phyloP scores from a whole-genome alignment of 176 grass and related monocot genomes.

The Eragrostis curvula region DNA sequence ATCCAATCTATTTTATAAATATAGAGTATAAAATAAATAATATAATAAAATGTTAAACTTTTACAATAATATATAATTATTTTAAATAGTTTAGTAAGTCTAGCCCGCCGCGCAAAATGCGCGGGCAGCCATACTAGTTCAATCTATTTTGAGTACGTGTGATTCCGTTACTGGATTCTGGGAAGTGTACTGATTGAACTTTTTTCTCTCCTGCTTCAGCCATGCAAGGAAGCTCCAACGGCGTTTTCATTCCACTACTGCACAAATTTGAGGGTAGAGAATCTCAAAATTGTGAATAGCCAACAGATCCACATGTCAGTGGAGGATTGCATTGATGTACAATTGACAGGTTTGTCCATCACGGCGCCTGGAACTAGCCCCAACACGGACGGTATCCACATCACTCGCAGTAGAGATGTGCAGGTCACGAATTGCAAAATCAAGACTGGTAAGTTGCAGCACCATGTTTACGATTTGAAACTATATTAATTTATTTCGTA shows the following conservation, averaged over 20 bases:
- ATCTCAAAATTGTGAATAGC: conserved; percentile 35
- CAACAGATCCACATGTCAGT: conserved; percentile 59
- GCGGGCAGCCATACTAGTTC: too few species aligned
- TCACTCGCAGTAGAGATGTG: conserved; percentile 32
- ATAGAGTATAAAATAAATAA: too few species aligned
- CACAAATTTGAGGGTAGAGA: conserved; percentile 2
- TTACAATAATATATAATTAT: too few species aligned
- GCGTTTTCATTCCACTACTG: conserved; percentile 40
- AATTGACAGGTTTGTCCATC: conserved; percentile 14
- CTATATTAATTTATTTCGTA: not conserved
- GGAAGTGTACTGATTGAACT: not conserved
- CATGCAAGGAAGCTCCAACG: conserved; percentile 75
- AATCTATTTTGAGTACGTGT: not conserved
- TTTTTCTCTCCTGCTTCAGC: conserved; percentile 28
- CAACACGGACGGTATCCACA: conserved; percentile 59
- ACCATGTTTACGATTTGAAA: not conserved
- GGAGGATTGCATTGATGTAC: conserved; percentile 36
- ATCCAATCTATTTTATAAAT: too few species aligned
- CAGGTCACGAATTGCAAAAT: conserved; percentile 41
- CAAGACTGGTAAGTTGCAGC: conserved; percentile 31
- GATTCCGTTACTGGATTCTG: not conserved
- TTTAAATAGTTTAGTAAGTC: too few species aligned
- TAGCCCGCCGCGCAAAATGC: too few species aligned
- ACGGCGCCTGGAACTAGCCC: conserved; percentile 32
- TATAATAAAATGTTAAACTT: too few species aligned